Evolutionary conservation across 192 early-diverging fungal genomes (phyloP), one percentile per base, ranked within the genome.

Genomic region (Radiomyces spectabilis): DNA sequence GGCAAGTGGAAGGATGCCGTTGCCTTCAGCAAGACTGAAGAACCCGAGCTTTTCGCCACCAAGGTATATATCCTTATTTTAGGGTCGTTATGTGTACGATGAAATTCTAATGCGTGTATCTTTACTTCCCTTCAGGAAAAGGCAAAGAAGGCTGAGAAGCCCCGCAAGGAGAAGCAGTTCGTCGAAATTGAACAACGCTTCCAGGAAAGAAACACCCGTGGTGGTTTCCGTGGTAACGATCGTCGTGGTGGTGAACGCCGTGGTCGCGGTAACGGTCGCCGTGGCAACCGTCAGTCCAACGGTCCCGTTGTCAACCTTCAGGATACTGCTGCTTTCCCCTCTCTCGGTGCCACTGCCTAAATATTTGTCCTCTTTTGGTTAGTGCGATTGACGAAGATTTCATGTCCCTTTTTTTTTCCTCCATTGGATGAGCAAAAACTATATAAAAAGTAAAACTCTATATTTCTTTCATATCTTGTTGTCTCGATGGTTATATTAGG

Each of bases 121-220:
- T n/a, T n/a, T n/a, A n/a, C n/a, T 22, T 18, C 27, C 25, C 24
- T 53, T 21, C 31, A 72, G 59, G 66, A 69, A 34, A 35, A 57
- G 21, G 15, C 35, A 40, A 31, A 47, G 32, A 69, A 70, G 58
- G 82, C 80, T 59, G 51, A 72, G 50, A 86, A 84, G 71, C 68
- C 81, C 55, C 72, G 76, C 53, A 82, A 81, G 81, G 81, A 81
- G 59, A 91, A 91, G 77, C 74, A 76, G 41, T 61, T 82, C 41
- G 72, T 88, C 33, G 83, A 80, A 56, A 84, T 93, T 43, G 87
- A 93, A 71, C 86, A 85, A 69, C 79, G 81, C 57, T 94, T 92
- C 72, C 75, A 68, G 26, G 86, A 92, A 35, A 70, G 75, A 27
- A 74, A 63, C 41, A 60, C 66, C 37, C 65, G 71, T 56, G 66